A percentile compares a stretch with the other conserved stretches of the same genome.
Evolutionary conservation across 2,329 filamentous ascomycete species (phyloP).

Genomic region (Botrytis fabae): DNA sequence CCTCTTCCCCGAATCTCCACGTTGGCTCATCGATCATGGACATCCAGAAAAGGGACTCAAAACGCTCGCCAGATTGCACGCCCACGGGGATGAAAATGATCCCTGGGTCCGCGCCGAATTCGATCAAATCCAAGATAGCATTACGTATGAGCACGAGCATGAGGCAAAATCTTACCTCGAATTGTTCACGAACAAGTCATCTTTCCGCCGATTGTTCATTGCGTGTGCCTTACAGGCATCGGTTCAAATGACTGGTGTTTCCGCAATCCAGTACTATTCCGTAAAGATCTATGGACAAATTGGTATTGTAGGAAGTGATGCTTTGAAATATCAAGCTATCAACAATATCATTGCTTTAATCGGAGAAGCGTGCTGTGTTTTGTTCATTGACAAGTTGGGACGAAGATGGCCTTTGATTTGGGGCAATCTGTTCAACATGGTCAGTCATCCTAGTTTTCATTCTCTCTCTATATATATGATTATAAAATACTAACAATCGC

Average conservation of each 20-base stretch:
- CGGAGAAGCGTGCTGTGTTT: slow-evolving; percentile 59
- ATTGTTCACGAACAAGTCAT: slow-evolving; percentile 58
- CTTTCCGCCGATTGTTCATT: slow-evolving; percentile 64
- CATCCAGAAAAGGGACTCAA: slow-evolving; percentile 55
- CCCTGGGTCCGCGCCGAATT: slow-evolving; percentile 64
- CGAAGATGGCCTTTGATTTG: slow-evolving; percentile 70
- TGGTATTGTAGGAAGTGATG: slow-evolving; percentile 56
- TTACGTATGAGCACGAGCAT: slow-evolving; percentile 56
- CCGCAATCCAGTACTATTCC: slow-evolving; percentile 64
- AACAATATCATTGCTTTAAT: slow-evolving; percentile 62
- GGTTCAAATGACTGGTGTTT: slow-evolving; percentile 66
- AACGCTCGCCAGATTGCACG: slow-evolving; percentile 60
- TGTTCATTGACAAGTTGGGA: slow-evolving; percentile 67
- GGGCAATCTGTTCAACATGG: slow-evolving; percentile 69
- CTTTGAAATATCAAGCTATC: slow-evolving; percentile 65
- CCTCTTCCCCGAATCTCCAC: slow-evolving; percentile 63
- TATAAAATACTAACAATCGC: background rate
- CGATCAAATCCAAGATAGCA: slow-evolving; percentile 62
- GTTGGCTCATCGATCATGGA: slow-evolving; percentile 66
- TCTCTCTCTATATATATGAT: background rate
- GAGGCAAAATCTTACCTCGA: slow-evolving; percentile 64
- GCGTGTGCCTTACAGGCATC: slow-evolving; percentile 62
- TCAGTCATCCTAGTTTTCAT: background rate
- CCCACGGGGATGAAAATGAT: slow-evolving; percentile 58
- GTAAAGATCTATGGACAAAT: slow-evolving; percentile 59